Percentiles rank a stretch among this genome's conserved stretches.
These are phyloP conservation scores for Dactylellina cionopaga DNA, from an alignment of 2,329 filamentous ascomycete species.

Conservation along the genomic window DNA sequence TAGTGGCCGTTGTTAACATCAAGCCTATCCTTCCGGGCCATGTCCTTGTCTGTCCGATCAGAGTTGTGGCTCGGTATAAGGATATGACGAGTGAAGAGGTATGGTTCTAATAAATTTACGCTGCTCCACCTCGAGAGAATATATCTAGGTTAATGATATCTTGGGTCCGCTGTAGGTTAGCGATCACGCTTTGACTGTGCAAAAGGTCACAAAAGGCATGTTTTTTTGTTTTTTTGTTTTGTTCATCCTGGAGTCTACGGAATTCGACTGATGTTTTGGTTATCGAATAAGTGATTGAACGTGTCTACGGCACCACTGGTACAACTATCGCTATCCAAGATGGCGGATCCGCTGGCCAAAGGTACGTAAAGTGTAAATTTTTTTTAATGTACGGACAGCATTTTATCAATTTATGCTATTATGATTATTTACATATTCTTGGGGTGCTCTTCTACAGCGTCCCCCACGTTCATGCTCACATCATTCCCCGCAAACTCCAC, in stretches of 20 bases:
- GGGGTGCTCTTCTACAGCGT: conserved; percentile 64
- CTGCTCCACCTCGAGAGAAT: neutral
- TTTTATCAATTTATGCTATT: neutral
- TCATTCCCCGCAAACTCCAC: conserved; percentile 78
- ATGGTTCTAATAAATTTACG: neutral
- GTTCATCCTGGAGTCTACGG: no score
- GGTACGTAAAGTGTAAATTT: conserved; percentile 61
- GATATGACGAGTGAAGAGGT: conserved; percentile 78
- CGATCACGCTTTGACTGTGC: conserved; percentile 88
- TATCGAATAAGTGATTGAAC: conserved; percentile 62
- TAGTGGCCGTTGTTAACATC: conserved; percentile 86
- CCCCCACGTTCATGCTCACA: conserved; percentile 89
- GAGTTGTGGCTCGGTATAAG: conserved; percentile 75
- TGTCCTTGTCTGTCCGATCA: conserved; percentile 84
- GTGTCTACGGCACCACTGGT: conserved; percentile 72
- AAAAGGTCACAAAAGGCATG: conserved; percentile 71
- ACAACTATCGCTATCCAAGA: conserved; percentile 98
- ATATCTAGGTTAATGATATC: neutral
- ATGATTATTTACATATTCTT: conserved; percentile 3
- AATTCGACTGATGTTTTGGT: neutral
- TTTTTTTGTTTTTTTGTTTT: conserved; percentile 75
- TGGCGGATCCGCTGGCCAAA: conserved; percentile 88
- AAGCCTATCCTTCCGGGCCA: conserved; percentile 94
- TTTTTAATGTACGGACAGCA: conserved; percentile 27
- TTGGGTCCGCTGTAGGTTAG: conserved; percentile 58